Conservation (phyloP, 2,329 filamentous ascomycete species). For the Ophiostoma pallidulum region DNA sequence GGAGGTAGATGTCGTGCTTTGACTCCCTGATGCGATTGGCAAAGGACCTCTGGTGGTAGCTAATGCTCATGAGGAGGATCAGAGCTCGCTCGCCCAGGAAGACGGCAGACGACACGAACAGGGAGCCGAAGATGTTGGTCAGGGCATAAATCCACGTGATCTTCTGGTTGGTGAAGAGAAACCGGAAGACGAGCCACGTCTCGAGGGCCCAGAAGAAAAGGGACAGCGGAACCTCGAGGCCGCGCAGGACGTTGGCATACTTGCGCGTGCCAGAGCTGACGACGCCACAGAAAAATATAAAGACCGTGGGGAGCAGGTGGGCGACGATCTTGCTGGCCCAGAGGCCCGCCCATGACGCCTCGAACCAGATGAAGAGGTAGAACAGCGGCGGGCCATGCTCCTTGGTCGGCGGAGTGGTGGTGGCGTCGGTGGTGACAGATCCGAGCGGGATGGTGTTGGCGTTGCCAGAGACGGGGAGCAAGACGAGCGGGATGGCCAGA, state of each 20-base stretch:
- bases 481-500: slow-evolving; percentile 52
- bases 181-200: slow-evolving; percentile 52
- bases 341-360: slow-evolving; percentile 56
- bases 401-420: slow-evolving; percentile 15
- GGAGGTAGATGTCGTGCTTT: slow-evolving; percentile 73
- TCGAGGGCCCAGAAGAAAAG: slow-evolving; percentile 61
- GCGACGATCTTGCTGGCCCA: slow-evolving; percentile 60
- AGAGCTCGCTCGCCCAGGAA: slow-evolving; percentile 69
- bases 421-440: slow-evolving; percentile 19
- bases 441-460: slow-evolving; percentile 21
- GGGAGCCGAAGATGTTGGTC: slow-evolving; percentile 55
- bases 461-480: slow-evolving; percentile 38
- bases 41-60: slow-evolving; percentile 78
- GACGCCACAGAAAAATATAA: slow-evolving; percentile 61
- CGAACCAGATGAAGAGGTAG: slow-evolving; percentile 58
- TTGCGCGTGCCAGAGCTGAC: slow-evolving; percentile 62
- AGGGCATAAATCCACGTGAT: slow-evolving; percentile 49
- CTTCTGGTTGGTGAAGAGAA: slow-evolving; percentile 34
- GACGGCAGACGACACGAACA: slow-evolving; percentile 58
- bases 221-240: slow-evolving; percentile 56
- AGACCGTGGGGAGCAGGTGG: slow-evolving; percentile 48
- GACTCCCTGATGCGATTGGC: slow-evolving; percentile 77
- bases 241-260: slow-evolving; percentile 55
- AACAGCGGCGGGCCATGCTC: slow-evolving; percentile 42
- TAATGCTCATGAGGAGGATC: slow-evolving; percentile 75